Conservation (phyloP, 345 rosid species). For the Acer saccharum region DNA sequence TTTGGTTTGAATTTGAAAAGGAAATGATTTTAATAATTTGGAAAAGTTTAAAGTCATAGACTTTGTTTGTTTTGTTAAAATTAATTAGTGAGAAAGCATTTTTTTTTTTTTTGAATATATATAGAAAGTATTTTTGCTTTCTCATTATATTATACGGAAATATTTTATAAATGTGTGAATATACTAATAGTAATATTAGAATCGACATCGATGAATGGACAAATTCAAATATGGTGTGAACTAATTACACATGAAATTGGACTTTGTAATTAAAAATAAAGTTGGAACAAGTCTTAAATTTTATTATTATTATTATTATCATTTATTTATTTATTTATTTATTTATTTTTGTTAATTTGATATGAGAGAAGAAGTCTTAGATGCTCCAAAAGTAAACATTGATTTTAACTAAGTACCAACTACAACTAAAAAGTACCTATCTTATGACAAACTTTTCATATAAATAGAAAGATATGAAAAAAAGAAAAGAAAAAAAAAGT, state of each 20-base stretch:
- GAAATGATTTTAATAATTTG: not conserved
- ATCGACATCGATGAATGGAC: not conserved
- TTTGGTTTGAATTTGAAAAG: not conserved
- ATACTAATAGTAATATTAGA: not conserved
- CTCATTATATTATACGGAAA: not conserved
- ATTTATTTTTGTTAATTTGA: not conserved
- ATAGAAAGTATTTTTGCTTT: not conserved
- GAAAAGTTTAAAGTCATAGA: no score
- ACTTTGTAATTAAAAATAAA: not conserved
- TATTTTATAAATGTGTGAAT: not conserved
- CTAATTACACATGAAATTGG: not conserved
- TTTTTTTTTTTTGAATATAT: no score
- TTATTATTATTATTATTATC: no score
- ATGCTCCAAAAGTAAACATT: not conserved
- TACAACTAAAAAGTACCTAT: constrained; percentile 2
- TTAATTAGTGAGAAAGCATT: not conserved
- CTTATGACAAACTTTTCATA: not conserved
- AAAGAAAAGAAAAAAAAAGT: not conserved
- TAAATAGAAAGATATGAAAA: not conserved
- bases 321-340: no score
- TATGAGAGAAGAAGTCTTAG: not conserved
- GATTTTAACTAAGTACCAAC: constrained; percentile 20
- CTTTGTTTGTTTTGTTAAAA: not conserved
- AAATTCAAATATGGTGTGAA: not conserved
- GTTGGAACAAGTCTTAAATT: not conserved